These are phyloP conservation scores for Scheffersomyces quercinus DNA, from an alignment of 1,139 yeast species.

Conservation along the genomic window DNA sequence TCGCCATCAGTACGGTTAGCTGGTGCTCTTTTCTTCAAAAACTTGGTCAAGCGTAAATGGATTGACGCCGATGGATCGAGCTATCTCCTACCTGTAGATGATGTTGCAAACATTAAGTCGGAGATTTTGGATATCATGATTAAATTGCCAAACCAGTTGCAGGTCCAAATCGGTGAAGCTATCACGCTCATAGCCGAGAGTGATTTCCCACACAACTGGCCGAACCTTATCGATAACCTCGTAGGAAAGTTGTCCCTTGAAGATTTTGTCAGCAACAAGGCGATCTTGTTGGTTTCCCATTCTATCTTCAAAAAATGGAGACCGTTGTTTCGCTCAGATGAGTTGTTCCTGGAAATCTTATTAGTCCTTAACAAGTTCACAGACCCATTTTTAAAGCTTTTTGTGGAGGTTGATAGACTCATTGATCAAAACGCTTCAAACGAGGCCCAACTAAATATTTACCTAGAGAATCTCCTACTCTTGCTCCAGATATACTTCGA, in stretches of 20 bases:
- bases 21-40: slow-evolving; percentile 88
- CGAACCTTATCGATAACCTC: slow-evolving; percentile 71
- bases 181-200: slow-evolving; percentile 91
- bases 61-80: slow-evolving; percentile 78
- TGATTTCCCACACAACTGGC: slow-evolving; percentile 94
- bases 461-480: slow-evolving; percentile 71
- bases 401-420: slow-evolving; percentile 64
- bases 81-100: slow-evolving; percentile 60
- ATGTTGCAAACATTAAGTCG: slow-evolving; percentile 66
- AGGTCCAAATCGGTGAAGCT: slow-evolving; percentile 91
- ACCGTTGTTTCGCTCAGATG: slow-evolving; percentile 90
- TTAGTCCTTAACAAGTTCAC: slow-evolving; percentile 84
- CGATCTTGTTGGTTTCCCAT: slow-evolving; percentile 89
- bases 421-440: slow-evolving; percentile 52
- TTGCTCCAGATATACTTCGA: slow-evolving; percentile 85
- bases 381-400: slow-evolving; percentile 71
- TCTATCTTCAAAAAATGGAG: slow-evolving; percentile 97
- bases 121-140: slow-evolving; percentile 87
- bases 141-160: slow-evolving; percentile 68
- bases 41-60: slow-evolving; percentile 83
- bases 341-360: slow-evolving; percentile 81
- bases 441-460: slow-evolving; percentile 49
- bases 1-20: slow-evolving; percentile 71
- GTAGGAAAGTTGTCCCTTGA: slow-evolving; percentile 61
- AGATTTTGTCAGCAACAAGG: slow-evolving; percentile 76